Evolutionary conservation across 257 asterid species (phyloP), one percentile per base, ranked within the genome.

Genomic region (Ilex aquifolium): DNA sequence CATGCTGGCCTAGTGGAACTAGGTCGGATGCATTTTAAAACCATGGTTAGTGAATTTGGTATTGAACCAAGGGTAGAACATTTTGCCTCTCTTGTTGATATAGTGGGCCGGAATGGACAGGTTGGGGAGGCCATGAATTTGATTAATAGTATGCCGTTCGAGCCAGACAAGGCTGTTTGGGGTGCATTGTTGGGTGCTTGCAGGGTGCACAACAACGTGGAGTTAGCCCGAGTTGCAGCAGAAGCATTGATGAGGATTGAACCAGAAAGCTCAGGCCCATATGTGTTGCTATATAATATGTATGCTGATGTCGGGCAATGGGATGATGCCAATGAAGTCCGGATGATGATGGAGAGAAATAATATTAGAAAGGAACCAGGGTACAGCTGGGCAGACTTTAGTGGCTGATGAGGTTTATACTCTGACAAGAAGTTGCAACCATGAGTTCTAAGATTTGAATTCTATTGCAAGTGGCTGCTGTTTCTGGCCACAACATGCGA

Each of bases 101-200:
- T 86, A 63, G 67, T 88, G n/a, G 82, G 95, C 13, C 82, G 92
- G 21, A 59, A 64, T 59, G 98, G 96, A 15, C 68, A 80, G 62
- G 69, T 86, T 57, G 84, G 82, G 65, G 95, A 82, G 77, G 98
- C 88, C 30, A 74, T 88, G 88, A 76, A 74, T 68, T 75, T 91
- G 32, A 69, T 88, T 54, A 61, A 39, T 6, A 17, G 61, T 21
- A 86, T 88, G 98, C 83, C 88, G 1, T 36, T 86, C 32, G 73
- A 86, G 71, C 82, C 96, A 14, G 96, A 91, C 61, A 77, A 67
- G 63, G 91, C 82, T 56, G 92, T 91, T 8, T 91, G 95, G 98
- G 98, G 98, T 42, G 98, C 98, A 32, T 60, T 91, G 6, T 55
- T 91, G 80, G 82, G 87, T 39, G 95, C 95, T 49, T 86, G 98